Base-by-base conservation (phyloP, 176 grass and related monocot species). In the Dendrocalamus sinicus region DNA sequence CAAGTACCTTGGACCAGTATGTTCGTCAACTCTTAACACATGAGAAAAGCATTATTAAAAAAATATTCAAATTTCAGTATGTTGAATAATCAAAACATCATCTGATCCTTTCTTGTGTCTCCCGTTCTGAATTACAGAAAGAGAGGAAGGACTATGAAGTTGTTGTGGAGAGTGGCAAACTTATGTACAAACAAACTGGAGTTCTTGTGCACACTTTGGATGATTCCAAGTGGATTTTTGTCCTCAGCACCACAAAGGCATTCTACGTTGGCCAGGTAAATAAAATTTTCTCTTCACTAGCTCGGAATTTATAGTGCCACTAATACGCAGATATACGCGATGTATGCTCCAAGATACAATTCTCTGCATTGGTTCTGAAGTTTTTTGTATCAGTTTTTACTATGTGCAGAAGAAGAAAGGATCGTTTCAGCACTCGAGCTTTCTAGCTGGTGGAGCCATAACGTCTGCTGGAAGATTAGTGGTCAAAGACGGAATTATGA, bases 151-250 rank as follows among this genome's bases (percentile, higher is more conserved):
- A 86, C 8, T 99, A 94, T 78, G 96, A 99, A 92, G 90, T 94
- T 73, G 79, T 87, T 47, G 72, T 91, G 23, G 67, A 96, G 67
- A 61, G 85, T 60, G 94, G 96, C 60, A 88, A 94, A n/a, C 85
- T 99, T 15, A 61, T 96, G 2, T 92, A 92, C 50, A 94, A 77
- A 84, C 69, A 88, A 78, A 92, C 73, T 26, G 84, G 92, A 57
- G 9, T 35, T 80, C 20, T 90, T 51, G 79, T 99, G 39, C 78
- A 96, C 40, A 99, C 92, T 78, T 75, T 35, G 41, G 90, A 92
- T 51, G 94, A 90, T 85, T 94, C 90, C 23, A 99, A 99, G 70
- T 99, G 92, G 94, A 94, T 97, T 70, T 97, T 97, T 75, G 94
- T 97, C 37, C 90, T 97, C n/a, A 97, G 94, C 76, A 89, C 94